Percentiles rank a stretch among this genome's conserved stretches.
These are phyloP conservation scores for Tolypocladium inflatum DNA, from an alignment of 2,329 filamentous ascomycete genomes.

Conservation along the genomic window DNA sequence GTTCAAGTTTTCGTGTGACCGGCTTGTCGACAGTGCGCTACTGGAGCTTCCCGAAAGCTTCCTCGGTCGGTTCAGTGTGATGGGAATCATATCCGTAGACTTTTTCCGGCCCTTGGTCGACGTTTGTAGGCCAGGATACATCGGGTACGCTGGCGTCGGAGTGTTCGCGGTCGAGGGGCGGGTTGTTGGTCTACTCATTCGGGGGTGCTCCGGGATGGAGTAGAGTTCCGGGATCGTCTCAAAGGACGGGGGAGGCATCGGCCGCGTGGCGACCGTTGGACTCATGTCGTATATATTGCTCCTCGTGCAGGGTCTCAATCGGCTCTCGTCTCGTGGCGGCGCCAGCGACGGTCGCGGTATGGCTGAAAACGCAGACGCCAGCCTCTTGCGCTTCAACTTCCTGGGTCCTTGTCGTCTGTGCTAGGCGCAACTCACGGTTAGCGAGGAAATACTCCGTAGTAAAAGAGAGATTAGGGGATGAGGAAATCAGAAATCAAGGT, in stretches of 20 bases:
- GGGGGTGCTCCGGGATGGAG: conserved; percentile 2
- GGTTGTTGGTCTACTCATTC: background rate
- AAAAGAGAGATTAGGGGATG: background rate
- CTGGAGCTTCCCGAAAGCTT: conserved; percentile 18
- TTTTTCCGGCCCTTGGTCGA: conserved; percentile 11
- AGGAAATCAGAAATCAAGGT: background rate
- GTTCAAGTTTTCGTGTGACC: conserved; percentile 13
- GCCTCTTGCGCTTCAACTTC: background rate
- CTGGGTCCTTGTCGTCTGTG: background rate
- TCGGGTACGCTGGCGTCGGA: conserved; percentile 15
- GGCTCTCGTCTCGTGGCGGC: background rate
- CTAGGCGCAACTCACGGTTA: background rate
- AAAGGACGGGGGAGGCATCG: conserved; percentile 6
- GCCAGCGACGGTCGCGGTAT: background rate
- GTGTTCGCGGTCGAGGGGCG: conserved; percentile 8
- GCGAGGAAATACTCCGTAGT: background rate
- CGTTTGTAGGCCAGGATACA: conserved; percentile 22
- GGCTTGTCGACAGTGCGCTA: background rate
- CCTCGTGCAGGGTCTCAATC: background rate
- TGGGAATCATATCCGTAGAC: conserved; percentile 12
- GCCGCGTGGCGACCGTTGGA: conserved; percentile 5
- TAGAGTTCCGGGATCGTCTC: conserved; percentile 8
- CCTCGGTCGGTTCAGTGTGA: conserved; percentile 24
- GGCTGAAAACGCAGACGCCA: background rate
- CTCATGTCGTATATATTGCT: conserved; percentile 7